Percentiles rank a stretch among this genome's conserved stretches.
These are phyloP conservation scores for Chenopodium album DNA, from an alignment of 148 eudicot genomes.

Conservation along the genomic window DNA sequence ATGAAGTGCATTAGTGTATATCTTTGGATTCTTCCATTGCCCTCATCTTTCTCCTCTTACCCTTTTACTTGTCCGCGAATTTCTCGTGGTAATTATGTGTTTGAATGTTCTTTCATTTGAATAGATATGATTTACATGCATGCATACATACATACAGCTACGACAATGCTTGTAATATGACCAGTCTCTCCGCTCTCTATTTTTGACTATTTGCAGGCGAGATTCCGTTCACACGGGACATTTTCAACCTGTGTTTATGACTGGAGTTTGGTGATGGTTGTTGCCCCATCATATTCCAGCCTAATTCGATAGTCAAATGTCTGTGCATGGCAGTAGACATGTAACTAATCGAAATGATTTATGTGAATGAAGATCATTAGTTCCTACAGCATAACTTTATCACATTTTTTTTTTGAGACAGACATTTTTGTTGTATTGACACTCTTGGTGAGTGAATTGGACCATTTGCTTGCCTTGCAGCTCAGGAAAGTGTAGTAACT, in stretches of 20 bases:
- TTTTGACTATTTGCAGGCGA: neutral
- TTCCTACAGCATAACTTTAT: slow-evolving; percentile 1
- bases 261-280: slow-evolving; percentile 6
- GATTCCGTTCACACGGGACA: neutral
- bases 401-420: slow-evolving; percentile 2
- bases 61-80: neutral
- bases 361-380: slow-evolving; percentile 11
- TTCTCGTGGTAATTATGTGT: neutral
- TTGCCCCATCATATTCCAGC: neutral
- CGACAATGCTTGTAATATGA: neutral
- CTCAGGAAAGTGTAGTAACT: neutral
- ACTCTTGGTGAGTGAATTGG: neutral
- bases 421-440: slow-evolving; percentile 4
- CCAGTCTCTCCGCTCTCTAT: neutral
- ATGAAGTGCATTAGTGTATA: neutral
- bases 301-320: neutral
- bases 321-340: slow-evolving; percentile 5
- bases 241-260: neutral
- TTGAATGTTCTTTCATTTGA: neutral
- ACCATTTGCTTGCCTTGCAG: slow-evolving; percentile 23
- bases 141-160: neutral
- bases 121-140: neutral
- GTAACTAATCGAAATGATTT: slow-evolving; percentile 1
- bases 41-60: neutral
- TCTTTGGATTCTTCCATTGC: neutral